Evolutionary conservation across 2,329 filamentous ascomycete species (phyloP).

Genomic region (Parasarocladium wereldwijsianum): DNA sequence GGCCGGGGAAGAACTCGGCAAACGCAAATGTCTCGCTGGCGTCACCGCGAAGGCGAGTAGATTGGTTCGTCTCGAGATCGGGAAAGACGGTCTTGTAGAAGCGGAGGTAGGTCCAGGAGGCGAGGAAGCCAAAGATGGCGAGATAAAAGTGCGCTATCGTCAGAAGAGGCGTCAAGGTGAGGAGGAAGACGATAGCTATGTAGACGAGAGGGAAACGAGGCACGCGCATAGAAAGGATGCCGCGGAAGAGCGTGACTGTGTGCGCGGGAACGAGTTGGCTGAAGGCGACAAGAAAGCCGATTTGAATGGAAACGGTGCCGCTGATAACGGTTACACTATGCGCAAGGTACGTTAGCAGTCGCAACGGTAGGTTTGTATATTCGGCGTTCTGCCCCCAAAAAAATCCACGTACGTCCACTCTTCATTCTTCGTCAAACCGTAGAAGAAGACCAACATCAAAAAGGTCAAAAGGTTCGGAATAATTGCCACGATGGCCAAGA

Average conservation of each 20-base stretch:
- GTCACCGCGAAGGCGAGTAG: slow-evolving; percentile 61
- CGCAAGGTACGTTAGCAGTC: background rate
- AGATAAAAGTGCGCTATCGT: slow-evolving; percentile 67
- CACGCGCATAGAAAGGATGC: slow-evolving; percentile 77
- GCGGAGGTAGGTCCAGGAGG: slow-evolving; percentile 88
- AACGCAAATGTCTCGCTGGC: slow-evolving; percentile 95
- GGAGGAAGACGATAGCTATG: slow-evolving; percentile 58
- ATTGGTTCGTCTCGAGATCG: slow-evolving; percentile 49
- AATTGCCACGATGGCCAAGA: slow-evolving; percentile 61
- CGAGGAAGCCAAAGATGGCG: slow-evolving; percentile 66
- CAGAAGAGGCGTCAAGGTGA: slow-evolving; percentile 40
- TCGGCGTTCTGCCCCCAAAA: background rate
- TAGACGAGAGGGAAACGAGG: slow-evolving; percentile 55
- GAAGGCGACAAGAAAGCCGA: slow-evolving; percentile 89
- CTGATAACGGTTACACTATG: slow-evolving; percentile 67
- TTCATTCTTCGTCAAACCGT: slow-evolving; percentile 51
- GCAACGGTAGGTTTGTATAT: too few species aligned
- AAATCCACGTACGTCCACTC: slow-evolving; percentile 50
- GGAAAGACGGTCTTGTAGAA: slow-evolving; percentile 76
- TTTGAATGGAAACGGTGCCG: slow-evolving; percentile 79
- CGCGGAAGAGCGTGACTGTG: slow-evolving; percentile 85
- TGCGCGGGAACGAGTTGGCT: slow-evolving; percentile 96
- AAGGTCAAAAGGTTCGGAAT: slow-evolving; percentile 71
- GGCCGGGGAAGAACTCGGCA: slow-evolving; percentile 84
- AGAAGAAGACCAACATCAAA: slow-evolving; percentile 58